These are phyloP conservation scores for Populus trichocarpa DNA, from an alignment of 441 rosid genomes.

Conservation along the genomic window DNA sequence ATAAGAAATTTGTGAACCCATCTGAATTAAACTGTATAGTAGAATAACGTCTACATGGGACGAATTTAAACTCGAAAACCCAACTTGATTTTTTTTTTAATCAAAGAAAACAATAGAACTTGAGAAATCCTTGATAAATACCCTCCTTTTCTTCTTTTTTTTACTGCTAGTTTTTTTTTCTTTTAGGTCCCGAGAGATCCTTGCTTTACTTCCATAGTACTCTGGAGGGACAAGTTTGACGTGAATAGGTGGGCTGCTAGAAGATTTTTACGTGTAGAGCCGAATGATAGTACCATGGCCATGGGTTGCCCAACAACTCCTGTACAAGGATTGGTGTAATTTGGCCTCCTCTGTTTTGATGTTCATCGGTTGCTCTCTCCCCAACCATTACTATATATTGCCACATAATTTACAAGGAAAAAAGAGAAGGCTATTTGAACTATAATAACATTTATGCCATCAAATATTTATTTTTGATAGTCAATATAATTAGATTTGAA, in stretches of 20 bases:
- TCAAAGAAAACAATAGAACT: not conserved
- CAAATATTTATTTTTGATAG: not conserved
- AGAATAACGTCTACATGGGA: too few species aligned
- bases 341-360: not conserved
- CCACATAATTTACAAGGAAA: not conserved
- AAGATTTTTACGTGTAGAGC: not conserved
- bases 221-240: not conserved
- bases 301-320: slow-evolving; percentile 27
- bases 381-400: not conserved
- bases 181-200: not conserved
- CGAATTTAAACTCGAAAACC: too few species aligned
- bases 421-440: not conserved
- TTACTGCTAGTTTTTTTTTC: not conserved
- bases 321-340: not conserved
- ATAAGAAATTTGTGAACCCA: too few species aligned
- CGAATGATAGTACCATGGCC: not conserved
- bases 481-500: too few species aligned
- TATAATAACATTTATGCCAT: not conserved
- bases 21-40: too few species aligned
- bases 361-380: not conserved
- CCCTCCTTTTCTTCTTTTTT: not conserved
- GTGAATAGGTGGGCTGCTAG: slow-evolving; percentile 24
- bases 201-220: too few species aligned
- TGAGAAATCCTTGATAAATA: not conserved
- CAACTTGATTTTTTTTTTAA: too few species aligned